Conservation (phyloP, 495 filamentous ascomycete genomes). For the Durotheca rogersii region DNA sequence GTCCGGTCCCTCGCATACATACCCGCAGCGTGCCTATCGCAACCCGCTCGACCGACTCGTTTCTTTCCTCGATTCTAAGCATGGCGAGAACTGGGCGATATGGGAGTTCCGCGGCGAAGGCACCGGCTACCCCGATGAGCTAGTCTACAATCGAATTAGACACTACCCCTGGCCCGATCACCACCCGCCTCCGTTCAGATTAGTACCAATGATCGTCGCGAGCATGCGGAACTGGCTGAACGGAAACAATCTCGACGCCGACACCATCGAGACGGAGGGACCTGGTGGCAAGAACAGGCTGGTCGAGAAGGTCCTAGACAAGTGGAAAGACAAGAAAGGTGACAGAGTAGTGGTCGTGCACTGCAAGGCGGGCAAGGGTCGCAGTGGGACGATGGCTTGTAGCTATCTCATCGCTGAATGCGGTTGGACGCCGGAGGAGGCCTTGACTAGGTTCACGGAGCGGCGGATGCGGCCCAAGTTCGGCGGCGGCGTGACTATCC, state of each 20-base stretch:
- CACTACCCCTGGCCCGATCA: conserved; percentile 98
- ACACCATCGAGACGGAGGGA: conserved; percentile 5
- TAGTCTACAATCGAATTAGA: conserved; percentile 77
- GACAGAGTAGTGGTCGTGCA: conserved; percentile 83
- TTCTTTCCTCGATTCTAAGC: conserved; percentile 79
- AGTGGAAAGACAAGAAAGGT: conserved; percentile 32
- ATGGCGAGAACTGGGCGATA: conserved; percentile 82
- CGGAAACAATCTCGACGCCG: conserved; percentile 47
- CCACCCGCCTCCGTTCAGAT: conserved; percentile 88
- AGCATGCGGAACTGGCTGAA: conserved; percentile 86
- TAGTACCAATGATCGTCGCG: conserved; percentile 84
- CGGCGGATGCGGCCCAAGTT: conserved; percentile 86
- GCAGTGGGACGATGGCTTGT: conserved; percentile 85
- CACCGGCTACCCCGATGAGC: conserved; percentile 88
- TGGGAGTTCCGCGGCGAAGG: conserved; percentile 98
- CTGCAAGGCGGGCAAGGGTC: conserved; percentile 95
- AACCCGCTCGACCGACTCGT: conserved; percentile 86
- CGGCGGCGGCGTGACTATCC: conserved; percentile 88
- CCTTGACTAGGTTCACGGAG: conserved; percentile 79
- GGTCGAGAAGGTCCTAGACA: conserved; percentile 23
- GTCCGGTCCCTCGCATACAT: conserved; percentile 86
- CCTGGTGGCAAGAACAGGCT: conserved; percentile 25
- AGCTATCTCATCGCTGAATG: conserved; percentile 88
- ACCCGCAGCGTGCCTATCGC: conserved; percentile 86
- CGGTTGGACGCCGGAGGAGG: conserved; percentile 78